phyloP scores from a whole-genome alignment of 208 protist genomes.

The Blastocrithidia nonstop region DNA sequence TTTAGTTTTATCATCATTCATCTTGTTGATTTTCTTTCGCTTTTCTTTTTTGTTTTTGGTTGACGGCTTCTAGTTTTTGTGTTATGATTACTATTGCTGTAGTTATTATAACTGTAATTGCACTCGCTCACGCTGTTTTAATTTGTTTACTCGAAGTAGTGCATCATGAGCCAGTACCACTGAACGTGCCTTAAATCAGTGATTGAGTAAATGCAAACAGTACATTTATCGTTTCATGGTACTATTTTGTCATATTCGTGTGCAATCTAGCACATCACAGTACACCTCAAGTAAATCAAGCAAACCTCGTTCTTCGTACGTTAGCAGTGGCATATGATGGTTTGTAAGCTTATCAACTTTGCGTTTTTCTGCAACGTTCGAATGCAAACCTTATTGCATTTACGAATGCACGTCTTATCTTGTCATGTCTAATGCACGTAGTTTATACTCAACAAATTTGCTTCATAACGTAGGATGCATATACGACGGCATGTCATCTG shows the following conservation, averaged over 20 bases:
- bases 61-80: not conserved
- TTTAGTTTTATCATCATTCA: not conserved
- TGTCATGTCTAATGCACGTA: too few species aligned
- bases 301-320: constrained; percentile 48
- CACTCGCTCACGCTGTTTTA: constrained; percentile 5
- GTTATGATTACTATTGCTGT: not conserved
- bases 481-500: too few species aligned
- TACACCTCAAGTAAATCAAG: constrained; percentile 65
- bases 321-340: constrained; percentile 18
- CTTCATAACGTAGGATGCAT: too few species aligned
- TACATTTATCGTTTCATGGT: constrained; percentile 52
- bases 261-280: constrained; percentile 56
- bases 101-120: not conserved
- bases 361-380: too few species aligned
- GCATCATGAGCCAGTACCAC: constrained; percentile 59
- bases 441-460: too few species aligned
- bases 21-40: not conserved
- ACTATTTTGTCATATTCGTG: constrained; percentile 59
- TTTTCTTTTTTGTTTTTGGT: not conserved
- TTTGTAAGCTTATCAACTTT: too few species aligned
- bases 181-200: constrained; percentile 75
- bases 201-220: constrained; percentile 58
- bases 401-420: too few species aligned
- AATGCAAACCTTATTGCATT: too few species aligned
- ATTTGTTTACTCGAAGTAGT: too few species aligned